These are phyloP conservation scores for Penicillium subrubescens DNA, from an alignment of 495 filamentous ascomycete genomes.

Conservation along the genomic window DNA sequence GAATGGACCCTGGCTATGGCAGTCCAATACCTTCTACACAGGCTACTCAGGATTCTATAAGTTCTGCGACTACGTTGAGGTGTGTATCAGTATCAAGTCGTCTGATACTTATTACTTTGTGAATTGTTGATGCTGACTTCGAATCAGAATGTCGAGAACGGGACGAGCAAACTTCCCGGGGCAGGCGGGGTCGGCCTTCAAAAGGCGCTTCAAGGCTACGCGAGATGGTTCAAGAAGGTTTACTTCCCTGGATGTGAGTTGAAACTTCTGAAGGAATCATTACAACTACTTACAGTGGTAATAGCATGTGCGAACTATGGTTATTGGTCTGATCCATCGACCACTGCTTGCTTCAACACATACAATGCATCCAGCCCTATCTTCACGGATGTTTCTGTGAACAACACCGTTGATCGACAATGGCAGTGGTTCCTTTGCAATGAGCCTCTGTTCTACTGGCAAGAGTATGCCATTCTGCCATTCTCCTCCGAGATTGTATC, in stretches of 20 bases:
- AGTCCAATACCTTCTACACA: slow-evolving; percentile 50
- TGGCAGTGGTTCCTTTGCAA: slow-evolving; percentile 71
- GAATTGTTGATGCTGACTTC: neutral
- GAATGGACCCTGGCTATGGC: slow-evolving; percentile 61
- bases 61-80: slow-evolving; percentile 57
- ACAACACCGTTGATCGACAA: slow-evolving; percentile 57
- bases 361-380: slow-evolving; percentile 57
- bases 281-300: slow-evolving; percentile 10
- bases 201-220: slow-evolving; percentile 57
- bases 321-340: slow-evolving; percentile 44
- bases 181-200: slow-evolving; percentile 54
- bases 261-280: neutral
- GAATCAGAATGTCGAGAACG: slow-evolving; percentile 32
- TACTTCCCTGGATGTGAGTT: slow-evolving; percentile 53
- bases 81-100: slow-evolving; percentile 11
- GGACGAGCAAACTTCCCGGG: slow-evolving; percentile 35
- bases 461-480: slow-evolving; percentile 41
- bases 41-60: slow-evolving; percentile 54
- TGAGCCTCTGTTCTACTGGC: slow-evolving; percentile 64
- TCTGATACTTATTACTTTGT: neutral
- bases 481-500: neutral
- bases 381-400: slow-evolving; percentile 56
- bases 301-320: slow-evolving; percentile 47
- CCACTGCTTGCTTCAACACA: slow-evolving; percentile 59
- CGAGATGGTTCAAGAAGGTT: slow-evolving; percentile 51